Evolutionary conservation across 495 filamentous ascomycete species (phyloP).

Genomic region (Penicillium pulvis): DNA sequence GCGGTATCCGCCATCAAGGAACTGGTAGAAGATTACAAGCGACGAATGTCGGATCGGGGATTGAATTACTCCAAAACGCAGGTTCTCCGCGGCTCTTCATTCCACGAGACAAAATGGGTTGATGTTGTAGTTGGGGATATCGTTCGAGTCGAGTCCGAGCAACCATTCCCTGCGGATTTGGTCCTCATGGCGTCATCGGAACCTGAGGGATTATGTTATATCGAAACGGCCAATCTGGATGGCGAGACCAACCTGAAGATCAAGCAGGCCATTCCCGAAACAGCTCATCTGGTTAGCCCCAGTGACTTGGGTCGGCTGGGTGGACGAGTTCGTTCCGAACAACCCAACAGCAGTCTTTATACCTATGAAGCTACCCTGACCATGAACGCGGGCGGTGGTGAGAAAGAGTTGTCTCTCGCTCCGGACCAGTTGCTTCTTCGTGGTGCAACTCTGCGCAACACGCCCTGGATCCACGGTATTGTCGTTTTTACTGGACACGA

Average conservation of each 20-base stretch:
- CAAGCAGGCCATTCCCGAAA: constrained; percentile 97
- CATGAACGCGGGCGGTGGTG: constrained; percentile 88
- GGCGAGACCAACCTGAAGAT: constrained; percentile 99
- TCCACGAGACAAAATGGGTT: constrained; percentile 88
- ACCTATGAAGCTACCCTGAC: constrained; percentile 98
- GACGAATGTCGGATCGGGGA: constrained; percentile 81
- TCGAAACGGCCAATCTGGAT: constrained; percentile 97
- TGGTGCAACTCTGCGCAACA: constrained; percentile 94
- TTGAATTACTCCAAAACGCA: constrained; percentile 88
- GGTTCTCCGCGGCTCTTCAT: constrained; percentile 80
- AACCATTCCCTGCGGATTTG: constrained; percentile 94
- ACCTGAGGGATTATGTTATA: constrained; percentile 97
- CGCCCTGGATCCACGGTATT: constrained; percentile 94
- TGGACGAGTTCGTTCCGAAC: constrained; percentile 88
- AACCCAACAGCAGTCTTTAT: constrained; percentile 97
- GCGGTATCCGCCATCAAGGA: constrained; percentile 94
- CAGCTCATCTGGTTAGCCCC: constrained; percentile 81
- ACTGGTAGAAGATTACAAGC: constrained; percentile 88
- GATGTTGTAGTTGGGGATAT: constrained; percentile 94
- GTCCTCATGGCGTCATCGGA: constrained; percentile 92
- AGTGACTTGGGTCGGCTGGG: constrained; percentile 83
- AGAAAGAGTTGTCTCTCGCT: constrained; percentile 85
- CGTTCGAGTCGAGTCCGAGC: constrained; percentile 90
- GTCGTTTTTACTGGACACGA: constrained; percentile 99
- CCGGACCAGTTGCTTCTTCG: constrained; percentile 87